Base-by-base conservation (phyloP, 2,329 filamentous ascomycete genomes). In the Alternaria arborescens region DNA sequence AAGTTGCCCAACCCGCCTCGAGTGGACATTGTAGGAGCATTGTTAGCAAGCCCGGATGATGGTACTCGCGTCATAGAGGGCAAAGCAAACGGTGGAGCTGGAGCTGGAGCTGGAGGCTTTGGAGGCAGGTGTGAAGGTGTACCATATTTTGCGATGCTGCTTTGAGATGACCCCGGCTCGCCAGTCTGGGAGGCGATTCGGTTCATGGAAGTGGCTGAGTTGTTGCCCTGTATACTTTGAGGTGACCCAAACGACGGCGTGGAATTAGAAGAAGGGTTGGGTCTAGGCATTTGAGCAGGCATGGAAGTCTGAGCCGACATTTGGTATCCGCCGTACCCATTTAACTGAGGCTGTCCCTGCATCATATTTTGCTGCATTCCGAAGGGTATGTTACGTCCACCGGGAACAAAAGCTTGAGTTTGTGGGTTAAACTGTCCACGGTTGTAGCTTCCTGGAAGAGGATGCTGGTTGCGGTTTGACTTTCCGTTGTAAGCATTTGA, bases 361-460 rank as follows among this genome's bases (percentile, higher is more conserved):
- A 63, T 60, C 69, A 75, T 75, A 54, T 70, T 74, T 10, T 71
- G 63, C 42, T 71, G 73, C 70, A 75, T 75, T n/a, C 66, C 67
- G 43, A 73, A 78, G 6, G 73, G 70, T 60, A 69, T 69, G 41
- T 72, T 72, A 28, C 62, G 87, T 82, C 71, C 69, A 52, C 84
- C 85, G 2, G 94, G 94, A 24, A 97, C 87, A 78, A 98, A 97
- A 0, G 94, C 91, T 73, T 97, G 92, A 16, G 92, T 97, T 80
- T 97, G 94, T 1, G 94, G 94, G 74, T 97, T 97, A 82, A 98
- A 97, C 12, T 91, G 88, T 70, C 93, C 92, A 59, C 93, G 86
- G 73, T 91, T 92, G 75, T 88, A 96, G 79, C 90, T 95, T 36
- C 92, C 92, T 14, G 93, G 92, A 58, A 96, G 88, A 6, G 92